Conservation (phyloP, 257 asterid species). For the Petrea volubilis region DNA sequence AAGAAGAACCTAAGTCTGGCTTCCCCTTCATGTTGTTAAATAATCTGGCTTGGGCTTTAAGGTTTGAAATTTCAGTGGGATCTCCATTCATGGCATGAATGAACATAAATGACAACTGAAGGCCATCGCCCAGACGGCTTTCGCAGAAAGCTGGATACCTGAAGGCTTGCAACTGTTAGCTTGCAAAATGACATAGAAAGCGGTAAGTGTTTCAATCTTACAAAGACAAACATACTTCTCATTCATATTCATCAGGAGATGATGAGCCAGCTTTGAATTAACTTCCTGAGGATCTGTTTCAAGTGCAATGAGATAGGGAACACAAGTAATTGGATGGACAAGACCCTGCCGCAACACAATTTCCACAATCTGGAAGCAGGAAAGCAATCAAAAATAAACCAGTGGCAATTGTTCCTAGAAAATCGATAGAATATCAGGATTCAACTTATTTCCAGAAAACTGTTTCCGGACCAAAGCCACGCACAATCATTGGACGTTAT, state of each 20-base stretch:
- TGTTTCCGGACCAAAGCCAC: constrained; percentile 9
- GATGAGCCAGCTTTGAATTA: constrained; percentile 88
- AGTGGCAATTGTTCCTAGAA: background rate
- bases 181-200: constrained; percentile 11
- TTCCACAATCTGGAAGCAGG: constrained; percentile 72
- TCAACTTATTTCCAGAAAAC: background rate
- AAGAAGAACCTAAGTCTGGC: constrained; percentile 55
- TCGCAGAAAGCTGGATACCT: constrained; percentile 98
- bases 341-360: constrained; percentile 98
- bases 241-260: constrained; percentile 91
- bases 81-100: constrained; percentile 69
- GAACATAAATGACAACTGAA: constrained; percentile 84
- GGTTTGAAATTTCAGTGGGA: constrained; percentile 40
- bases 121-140: constrained; percentile 98
- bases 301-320: constrained; percentile 95
- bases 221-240: constrained; percentile 64
- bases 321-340: constrained; percentile 98
- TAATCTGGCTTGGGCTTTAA: constrained; percentile 46
- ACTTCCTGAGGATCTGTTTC: constrained; percentile 89
- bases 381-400: constrained; percentile 22
- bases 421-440: background rate
- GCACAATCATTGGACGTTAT: background rate
- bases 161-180: constrained; percentile 36
- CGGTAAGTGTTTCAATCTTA: constrained; percentile 1
- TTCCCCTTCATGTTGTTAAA: constrained; percentile 57